Conservation (phyloP, 2,329 filamentous ascomycete species). For the Fusarium denticulatum region DNA sequence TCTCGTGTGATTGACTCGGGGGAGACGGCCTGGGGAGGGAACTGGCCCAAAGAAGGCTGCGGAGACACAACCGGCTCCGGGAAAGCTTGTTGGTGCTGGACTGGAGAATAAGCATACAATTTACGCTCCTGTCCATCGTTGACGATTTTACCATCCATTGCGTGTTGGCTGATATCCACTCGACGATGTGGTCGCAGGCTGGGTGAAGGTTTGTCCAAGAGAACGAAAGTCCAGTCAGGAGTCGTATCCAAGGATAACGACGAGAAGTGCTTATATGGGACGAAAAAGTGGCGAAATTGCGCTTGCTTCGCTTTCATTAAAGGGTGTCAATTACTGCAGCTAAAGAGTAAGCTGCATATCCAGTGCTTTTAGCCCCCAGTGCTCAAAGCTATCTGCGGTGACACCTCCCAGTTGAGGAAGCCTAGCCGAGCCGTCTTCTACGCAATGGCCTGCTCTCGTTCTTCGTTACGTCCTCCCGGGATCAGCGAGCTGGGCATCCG, state of each 20-base stretch:
- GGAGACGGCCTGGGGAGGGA: not conserved
- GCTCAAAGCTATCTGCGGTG: not conserved
- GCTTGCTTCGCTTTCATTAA: not conserved
- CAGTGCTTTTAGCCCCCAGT: not conserved
- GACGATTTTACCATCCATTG: conserved; percentile 8
- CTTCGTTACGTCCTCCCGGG: not conserved
- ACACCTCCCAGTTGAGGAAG: not conserved
- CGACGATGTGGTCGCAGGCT: not conserved
- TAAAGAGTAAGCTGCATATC: conserved; percentile 9
- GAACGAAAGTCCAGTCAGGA: not conserved
- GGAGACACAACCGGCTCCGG: conserved; percentile 1
- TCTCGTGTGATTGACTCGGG: not conserved
- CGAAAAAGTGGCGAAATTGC: not conserved
- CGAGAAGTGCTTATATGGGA: not conserved
- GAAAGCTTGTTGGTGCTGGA: not conserved
- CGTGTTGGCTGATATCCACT: not conserved
- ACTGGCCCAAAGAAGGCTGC: not conserved
- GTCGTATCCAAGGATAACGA: not conserved
- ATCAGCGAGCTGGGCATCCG: too few relatives aligned
- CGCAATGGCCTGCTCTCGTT: not conserved
- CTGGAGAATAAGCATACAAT: not conserved
- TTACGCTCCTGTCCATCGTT: not conserved
- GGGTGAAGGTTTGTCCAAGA: not conserved
- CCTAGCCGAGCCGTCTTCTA: not conserved
- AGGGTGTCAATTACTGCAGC: conserved; percentile 3